These are phyloP conservation scores for Blastobotrys proliferans DNA, from an alignment of 1,139 yeast genomes.

Conservation along the genomic window DNA sequence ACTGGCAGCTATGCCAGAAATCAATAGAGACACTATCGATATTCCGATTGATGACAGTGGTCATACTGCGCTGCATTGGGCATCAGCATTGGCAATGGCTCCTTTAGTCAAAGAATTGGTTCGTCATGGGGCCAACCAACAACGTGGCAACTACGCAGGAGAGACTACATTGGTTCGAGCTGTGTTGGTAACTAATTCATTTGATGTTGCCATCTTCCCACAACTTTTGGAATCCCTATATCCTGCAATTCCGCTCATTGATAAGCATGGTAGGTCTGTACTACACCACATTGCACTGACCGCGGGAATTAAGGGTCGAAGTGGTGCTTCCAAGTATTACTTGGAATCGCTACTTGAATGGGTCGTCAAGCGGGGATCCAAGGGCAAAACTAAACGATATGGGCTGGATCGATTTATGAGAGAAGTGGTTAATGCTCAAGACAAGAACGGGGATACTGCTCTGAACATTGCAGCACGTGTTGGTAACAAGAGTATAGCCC, in stretches of 20 bases:
- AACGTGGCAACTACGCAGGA: conserved; percentile 76
- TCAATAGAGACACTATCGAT: conserved; percentile 46
- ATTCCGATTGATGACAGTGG: conserved; percentile 91
- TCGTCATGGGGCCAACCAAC: conserved; percentile 59
- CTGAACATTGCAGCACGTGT: conserved; percentile 86
- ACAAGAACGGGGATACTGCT: conserved; percentile 79
- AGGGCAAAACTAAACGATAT: conserved; percentile 41
- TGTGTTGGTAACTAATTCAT: conserved; percentile 83
- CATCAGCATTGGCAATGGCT: conserved; percentile 82
- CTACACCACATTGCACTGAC: conserved; percentile 86
- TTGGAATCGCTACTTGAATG: conserved; percentile 74
- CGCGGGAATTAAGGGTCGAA: conserved; percentile 66
- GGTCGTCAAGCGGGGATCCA: conserved; percentile 56
- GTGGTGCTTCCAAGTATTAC: conserved; percentile 71
- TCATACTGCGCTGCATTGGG: conserved; percentile 94
- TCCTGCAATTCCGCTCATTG: conserved; percentile 72
- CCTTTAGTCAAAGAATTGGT: conserved; percentile 70
- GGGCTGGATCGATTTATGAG: conserved; percentile 59
- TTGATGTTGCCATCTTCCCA: conserved; percentile 70
- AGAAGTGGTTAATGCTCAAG: conserved; percentile 70
- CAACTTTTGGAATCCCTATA: conserved; percentile 65
- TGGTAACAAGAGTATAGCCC: conserved; percentile 78
- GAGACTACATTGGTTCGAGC: conserved; percentile 89
- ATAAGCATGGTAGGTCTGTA: conserved; percentile 77
- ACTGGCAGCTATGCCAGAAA: conserved; percentile 16